Evolutionary conservation across 2,329 filamentous ascomycete species (phyloP), one percentile per base, ranked within the genome.

Genomic region (Diaporthe sp.): DNA sequence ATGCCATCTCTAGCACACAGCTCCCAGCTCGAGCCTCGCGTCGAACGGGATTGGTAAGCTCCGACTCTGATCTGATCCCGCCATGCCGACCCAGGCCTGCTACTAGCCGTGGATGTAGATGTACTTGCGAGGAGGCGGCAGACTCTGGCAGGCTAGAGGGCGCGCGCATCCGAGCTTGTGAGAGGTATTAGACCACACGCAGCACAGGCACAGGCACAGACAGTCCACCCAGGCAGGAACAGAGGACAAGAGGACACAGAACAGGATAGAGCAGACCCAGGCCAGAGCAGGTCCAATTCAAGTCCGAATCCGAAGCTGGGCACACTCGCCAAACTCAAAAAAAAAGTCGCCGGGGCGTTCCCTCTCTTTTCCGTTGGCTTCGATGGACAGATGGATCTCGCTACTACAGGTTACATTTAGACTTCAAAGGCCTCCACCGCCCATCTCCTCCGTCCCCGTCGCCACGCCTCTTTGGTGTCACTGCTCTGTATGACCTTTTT

Each of bases 381-480:
- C 44, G 63, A 68, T 68, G 44, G 44, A 37, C 25, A 39, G 22
- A 68, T 53, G 65, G 65, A 68, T 68, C 65, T 68, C n/a, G 65
- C 65, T 53, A 68, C 47, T 53, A 68, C 47, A 68, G 53, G 65
- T 53, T 68, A 53, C 31, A 68, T 53, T 53, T 53, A 68, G 65
- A 53, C 65, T 68, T 68, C 65, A 53, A 68, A 53, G 31, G 47
- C 65, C 65, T 68, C 65, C 65, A 68, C 65, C 47, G 17, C 44
- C 44, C 47, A 53, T 51, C 44, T 68, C 44, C n/a, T 22, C 3
- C 31, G 44, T 51, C 63, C 63, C 63, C 47, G 47, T 28, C 65
- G 31, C 31, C 10, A 31, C 39, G 44, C 63, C 28, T 55, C 51
- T 55, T 12, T 51, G 60, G 60, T 63, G 42, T 65, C 25, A 47